Base-by-base conservation (phyloP, 208 protist species). In the Tetramitus jugosus region DNA sequence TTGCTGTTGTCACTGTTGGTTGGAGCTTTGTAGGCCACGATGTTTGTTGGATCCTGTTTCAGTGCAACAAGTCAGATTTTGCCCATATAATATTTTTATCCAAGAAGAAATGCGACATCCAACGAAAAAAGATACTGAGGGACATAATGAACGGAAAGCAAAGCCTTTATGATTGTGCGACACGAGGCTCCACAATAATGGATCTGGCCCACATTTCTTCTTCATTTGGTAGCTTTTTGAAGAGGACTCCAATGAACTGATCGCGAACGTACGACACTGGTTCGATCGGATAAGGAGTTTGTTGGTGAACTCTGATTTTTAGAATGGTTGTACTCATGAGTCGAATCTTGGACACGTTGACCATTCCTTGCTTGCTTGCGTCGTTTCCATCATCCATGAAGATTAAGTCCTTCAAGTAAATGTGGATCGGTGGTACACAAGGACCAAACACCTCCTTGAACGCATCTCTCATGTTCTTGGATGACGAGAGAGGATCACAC, bases 351-450 rank as follows among this genome's bases (percentile, higher is more conserved):
- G 64, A 37, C 13, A 77, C 29, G 67, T 80, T 80, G 29, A 80
- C 46, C n/a, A 77, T 33, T 14, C 46, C 64, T 31, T 76, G 35
- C 29, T 37, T 71, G 46, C 49, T 74, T 40, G 31, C 23, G 2
- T 76, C 49, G 40, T 74, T 74, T 29, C 77, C 77, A 64, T 80
- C 77, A 23, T 80, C 71, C 29, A 80, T 67, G 26, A 80, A 80
- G 1, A 60, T 77, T 40, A 80, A 65, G 60, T 80, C 77, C n/a
- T 60, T 80, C 65, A 80, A 62, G n/a, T 80, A 80, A 62, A 80
- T 84, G 8, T 64, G 74, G 10, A 86, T 49, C 31, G 83, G 79
- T 39, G 83, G 83, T 53, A 86, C 79, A 20, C 82, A 83, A 31
- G 83, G 83, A 26, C 81, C 75, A 17, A 45, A 17, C 0, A 13